Base-by-base conservation (phyloP, 768 basidiomycete species). In the Lactifluus echinatus region DNA sequence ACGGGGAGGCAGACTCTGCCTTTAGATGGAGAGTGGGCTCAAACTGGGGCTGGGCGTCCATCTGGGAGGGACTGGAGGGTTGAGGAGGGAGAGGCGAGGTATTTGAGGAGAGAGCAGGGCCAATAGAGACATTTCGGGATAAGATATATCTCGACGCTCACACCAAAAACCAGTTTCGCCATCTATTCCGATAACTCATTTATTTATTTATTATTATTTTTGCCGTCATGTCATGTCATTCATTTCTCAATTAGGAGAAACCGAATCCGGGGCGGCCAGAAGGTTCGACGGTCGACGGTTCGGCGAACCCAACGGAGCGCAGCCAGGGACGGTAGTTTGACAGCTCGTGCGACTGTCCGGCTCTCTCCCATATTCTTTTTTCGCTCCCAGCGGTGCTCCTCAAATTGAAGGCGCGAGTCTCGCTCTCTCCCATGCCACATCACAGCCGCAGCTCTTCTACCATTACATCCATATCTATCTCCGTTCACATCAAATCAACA, bases 11-110 rank as follows among this genome's bases (percentile, higher is more conserved):
- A 10, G 59, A 45, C 40, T 53, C 62, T 45, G 83, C 82, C 70
- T 87, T 87, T 69, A 84, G 56, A 12, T 33, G 46, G 5, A 58
- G 29, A 33, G 60, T 1, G 36, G 50, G 15, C 0, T 62, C 60
- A 23, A 55, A 62, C 44, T 57, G 56, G 15, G 52, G 24, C 51
- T 53, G 57, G 24, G 57, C 0, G 39, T 58, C 57, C 57, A 58
- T 58, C 36, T 56, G 51, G 68, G 80, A 75, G 68, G 80, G 71
- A 73, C 48, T 39, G 60, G 40, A 60, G 33, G 33, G 3, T 12
- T 19, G 24, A 31, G 42, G 28, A 47, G 49, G 51, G 28, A 51
- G 47, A 42, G 53, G 50, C 36, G 42, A 37, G 50, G 61, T 56
- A 53, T 61, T 49, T 61, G 60, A 55, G 44, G 58, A 59, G 52